Conservation (phyloP, 2,329 filamentous ascomycete species). For the Trichoderma atroviride region DNA sequence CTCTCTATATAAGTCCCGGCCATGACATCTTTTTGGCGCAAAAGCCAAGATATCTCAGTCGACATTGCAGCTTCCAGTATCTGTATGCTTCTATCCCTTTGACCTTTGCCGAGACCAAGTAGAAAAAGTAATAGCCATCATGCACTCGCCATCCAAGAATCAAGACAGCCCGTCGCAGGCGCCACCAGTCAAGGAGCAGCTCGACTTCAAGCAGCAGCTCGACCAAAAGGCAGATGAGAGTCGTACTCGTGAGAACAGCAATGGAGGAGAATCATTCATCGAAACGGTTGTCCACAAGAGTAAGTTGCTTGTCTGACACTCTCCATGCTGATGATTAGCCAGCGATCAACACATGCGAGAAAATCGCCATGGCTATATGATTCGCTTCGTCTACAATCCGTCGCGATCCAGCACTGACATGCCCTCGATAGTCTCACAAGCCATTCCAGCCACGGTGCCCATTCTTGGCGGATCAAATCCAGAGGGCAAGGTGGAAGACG, state of each 20-base stretch:
- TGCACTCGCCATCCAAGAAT: constrained; percentile 8
- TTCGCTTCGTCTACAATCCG: background rate
- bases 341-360: background rate
- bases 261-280: background rate
- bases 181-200: constrained; percentile 47
- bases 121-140: constrained; percentile 27
- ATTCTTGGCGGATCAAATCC: constrained; percentile 44
- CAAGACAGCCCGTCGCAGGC: constrained; percentile 18
- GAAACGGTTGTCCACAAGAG: background rate
- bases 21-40: background rate
- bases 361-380: background rate
- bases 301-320: background rate
- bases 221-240: constrained; percentile 43
- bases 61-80: background rate
- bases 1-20: background rate
- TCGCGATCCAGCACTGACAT: background rate
- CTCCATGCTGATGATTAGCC: background rate
- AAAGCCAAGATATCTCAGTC: background rate
- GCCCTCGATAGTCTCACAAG: constrained; percentile 44
- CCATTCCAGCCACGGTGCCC: constrained; percentile 48
- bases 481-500: constrained; percentile 30
- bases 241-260: constrained; percentile 32
- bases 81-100: background rate
- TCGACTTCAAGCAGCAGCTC: constrained; percentile 53
- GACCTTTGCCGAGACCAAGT: constrained; percentile 15